Evolutionary conservation across 116 monocot species (phyloP), one percentile per base, ranked within the genome.

Genomic region (Papilionanthe hybrid): DNA sequence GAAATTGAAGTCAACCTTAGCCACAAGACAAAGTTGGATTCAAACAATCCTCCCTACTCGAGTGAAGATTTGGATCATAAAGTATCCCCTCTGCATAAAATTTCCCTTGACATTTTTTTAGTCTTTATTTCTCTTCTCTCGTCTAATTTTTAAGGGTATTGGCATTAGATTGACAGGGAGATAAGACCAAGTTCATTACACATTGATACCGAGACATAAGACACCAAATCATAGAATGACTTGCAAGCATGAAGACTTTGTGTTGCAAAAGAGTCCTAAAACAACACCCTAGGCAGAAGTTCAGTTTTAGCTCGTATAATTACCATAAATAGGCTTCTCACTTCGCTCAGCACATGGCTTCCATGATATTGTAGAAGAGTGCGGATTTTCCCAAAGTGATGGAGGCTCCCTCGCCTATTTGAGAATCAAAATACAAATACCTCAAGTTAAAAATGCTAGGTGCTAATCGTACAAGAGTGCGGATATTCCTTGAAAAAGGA

Each of bases 301-400:
- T 50, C 23, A 27, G 50, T 75, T 48, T 49, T 13, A 77, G 30
- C 47, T 69, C 75, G 22, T 30, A 55, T 27, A 84, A 86, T 81
- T 78, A 75, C 98, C 93, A 82, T 91, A 93, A 41, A 93, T 75
- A 37, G 81, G 90, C 84, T 93, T 86, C 27, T 79, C 72, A 3
- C 77, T 88, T 20, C 86, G 88, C 79, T 94, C 98, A 22, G 98
- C 98, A 80, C 98, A 98, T 49, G 94, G 83, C 65, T 94, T 98
- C 98, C 98, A 98, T 19, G 94, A 94, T 5, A 90, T 91, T 13
- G 93, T 90, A 9, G 94, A 86, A 28, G 93, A 84, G 30, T 90
- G 75, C 13, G 98, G 93, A 86, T 94, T 98, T 86, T 94, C 94
- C 98, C 94, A 98, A 1, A 98, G 84, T 22, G 94, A 93, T 22